A percentile compares a stretch with the other conserved stretches of the same genome.
Conservation (phyloP, 352 stramenopile species). For the Pythium aristosporum region DNA sequence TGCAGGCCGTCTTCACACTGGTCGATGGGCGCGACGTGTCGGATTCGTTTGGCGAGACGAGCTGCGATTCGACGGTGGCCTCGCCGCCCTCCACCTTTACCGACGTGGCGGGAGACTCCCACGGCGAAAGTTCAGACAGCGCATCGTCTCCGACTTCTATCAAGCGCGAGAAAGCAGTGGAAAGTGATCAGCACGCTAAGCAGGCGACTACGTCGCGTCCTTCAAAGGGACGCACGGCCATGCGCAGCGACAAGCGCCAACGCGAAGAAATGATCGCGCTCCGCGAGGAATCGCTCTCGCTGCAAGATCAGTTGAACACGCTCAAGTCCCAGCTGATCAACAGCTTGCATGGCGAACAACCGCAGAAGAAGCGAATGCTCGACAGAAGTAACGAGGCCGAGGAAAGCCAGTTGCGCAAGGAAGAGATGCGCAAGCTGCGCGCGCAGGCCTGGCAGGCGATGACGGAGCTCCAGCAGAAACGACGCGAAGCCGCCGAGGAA, state of each 20-base stretch:
- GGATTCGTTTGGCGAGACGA: neutral
- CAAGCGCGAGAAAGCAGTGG: neutral
- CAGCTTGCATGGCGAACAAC: neutral
- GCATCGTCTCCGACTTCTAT: neutral
- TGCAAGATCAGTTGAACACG: slow-evolving; percentile 29
- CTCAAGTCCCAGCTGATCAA: slow-evolving; percentile 20
- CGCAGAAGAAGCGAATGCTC: slow-evolving; percentile 3
- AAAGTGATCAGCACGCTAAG: no score
- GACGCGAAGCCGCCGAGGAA: slow-evolving; percentile 10
- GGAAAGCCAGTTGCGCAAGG: neutral
- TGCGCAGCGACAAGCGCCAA: slow-evolving; percentile 33
- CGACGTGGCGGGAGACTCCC: neutral
- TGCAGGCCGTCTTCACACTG: slow-evolving; percentile 14
- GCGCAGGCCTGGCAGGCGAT: slow-evolving; percentile 18
- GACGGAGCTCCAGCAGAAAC: slow-evolving; percentile 10
- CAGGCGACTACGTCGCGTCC: no score
- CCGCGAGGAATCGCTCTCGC: slow-evolving; percentile 20
- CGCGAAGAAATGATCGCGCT: slow-evolving; percentile 37
- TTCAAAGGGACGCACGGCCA: neutral
- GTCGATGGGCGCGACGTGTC: slow-evolving; percentile 7
- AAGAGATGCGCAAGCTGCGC: slow-evolving; percentile 11
- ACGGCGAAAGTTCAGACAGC: neutral
- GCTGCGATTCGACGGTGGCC: neutral
- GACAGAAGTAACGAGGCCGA: slow-evolving; percentile 3
- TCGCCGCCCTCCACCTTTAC: neutral